These are phyloP conservation scores for Aspergillus hortae DNA, from an alignment of 2,329 filamentous ascomycete genomes.

Conservation along the genomic window DNA sequence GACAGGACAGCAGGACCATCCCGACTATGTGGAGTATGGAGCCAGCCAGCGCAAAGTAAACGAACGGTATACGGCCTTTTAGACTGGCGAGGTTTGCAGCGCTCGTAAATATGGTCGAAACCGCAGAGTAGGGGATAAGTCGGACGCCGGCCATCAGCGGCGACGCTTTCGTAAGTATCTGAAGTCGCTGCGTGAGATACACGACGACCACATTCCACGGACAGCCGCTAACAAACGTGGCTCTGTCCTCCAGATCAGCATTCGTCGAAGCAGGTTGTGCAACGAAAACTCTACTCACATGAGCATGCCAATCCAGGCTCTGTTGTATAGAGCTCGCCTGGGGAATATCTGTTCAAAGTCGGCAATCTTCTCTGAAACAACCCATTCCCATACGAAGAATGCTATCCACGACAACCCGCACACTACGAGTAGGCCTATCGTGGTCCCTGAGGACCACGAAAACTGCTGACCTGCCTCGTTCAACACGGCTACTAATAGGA, in stretches of 20 bases:
- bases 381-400: conserved; percentile 6
- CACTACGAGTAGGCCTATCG: background rate
- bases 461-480: conserved; percentile 1
- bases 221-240: conserved; percentile 3
- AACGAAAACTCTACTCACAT: background rate
- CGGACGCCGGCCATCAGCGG: conserved; percentile 3
- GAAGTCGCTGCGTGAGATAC: conserved; percentile 3
- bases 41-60: conserved; percentile 1
- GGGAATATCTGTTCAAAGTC: conserved; percentile 1
- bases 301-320: conserved; percentile 5
- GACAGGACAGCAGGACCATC: background rate
- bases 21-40: conserved; percentile 3
- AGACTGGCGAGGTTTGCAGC: background rate
- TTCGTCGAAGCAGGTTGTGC: background rate
- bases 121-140: conserved; percentile 1
- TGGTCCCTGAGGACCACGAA: background rate
- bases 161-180: background rate
- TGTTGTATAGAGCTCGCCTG: background rate
- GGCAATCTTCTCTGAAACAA: background rate
- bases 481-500: background rate
- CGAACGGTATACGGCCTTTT: conserved; percentile 2
- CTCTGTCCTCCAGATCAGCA: background rate
- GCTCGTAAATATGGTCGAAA: background rate
- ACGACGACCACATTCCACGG: conserved; percentile 5
- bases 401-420: background rate